Evolutionary conservation across 2,329 filamentous ascomycete genomes (phyloP).

Genomic region (Pseudogymnoascus pannorum): DNA sequence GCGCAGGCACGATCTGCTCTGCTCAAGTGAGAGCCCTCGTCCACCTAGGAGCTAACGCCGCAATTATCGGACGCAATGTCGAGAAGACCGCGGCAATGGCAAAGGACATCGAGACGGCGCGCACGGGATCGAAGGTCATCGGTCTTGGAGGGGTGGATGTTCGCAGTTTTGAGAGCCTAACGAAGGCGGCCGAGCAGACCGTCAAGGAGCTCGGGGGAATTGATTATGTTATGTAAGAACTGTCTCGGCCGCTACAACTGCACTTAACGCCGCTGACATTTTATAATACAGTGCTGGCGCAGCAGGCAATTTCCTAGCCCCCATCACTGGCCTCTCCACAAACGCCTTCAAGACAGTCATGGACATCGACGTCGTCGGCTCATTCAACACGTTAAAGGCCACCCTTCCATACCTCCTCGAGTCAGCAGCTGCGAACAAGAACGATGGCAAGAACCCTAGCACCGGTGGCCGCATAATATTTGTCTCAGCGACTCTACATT

Average conservation of each 20-base stretch:
- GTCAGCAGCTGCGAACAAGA: slow-evolving; percentile 57
- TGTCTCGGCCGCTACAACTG: neutral
- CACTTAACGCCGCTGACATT: neutral
- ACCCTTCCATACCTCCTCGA: slow-evolving; percentile 73
- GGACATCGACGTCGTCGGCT: slow-evolving; percentile 90
- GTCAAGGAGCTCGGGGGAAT: slow-evolving; percentile 77
- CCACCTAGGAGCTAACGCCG: slow-evolving; percentile 83
- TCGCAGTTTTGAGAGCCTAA: slow-evolving; percentile 61
- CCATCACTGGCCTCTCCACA: slow-evolving; percentile 69
- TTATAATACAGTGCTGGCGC: slow-evolving; percentile 64
- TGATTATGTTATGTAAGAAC: slow-evolving; percentile 78
- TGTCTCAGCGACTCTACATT: slow-evolving; percentile 86
- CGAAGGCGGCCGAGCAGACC: slow-evolving; percentile 70
- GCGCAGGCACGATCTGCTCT: slow-evolving; percentile 87
- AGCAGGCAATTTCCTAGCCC: slow-evolving; percentile 89
- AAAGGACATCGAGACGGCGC: slow-evolving; percentile 70
- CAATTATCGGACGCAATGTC: slow-evolving; percentile 83
- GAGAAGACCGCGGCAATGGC: slow-evolving; percentile 81
- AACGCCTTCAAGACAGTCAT: slow-evolving; percentile 96
- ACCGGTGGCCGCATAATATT: slow-evolving; percentile 80
- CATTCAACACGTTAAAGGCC: slow-evolving; percentile 91
- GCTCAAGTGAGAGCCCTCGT: slow-evolving; percentile 90
- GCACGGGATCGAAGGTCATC: slow-evolving; percentile 74
- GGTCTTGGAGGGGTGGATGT: slow-evolving; percentile 79
- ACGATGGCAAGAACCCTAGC: slow-evolving; percentile 49